Base-by-base conservation (phyloP, 2,329 filamentous ascomycete genomes). In the Hypomyces rosellus region DNA sequence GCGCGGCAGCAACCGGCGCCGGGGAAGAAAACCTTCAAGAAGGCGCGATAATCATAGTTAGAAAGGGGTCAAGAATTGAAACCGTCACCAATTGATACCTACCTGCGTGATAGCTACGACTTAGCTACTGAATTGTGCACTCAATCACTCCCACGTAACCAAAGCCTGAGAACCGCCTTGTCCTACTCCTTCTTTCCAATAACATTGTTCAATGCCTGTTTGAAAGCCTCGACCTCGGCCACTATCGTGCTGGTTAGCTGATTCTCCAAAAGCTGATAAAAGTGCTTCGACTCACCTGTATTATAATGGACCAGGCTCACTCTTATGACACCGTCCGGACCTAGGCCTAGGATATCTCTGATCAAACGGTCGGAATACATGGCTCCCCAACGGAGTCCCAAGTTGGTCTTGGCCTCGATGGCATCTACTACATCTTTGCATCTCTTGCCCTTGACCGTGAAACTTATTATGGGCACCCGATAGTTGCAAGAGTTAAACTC, bases 221-320 rank as follows among this genome's bases (percentile, higher is more conserved):
- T 72, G 49, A 82, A 71, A 8, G 63, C 69, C 42, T 70, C 66
- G 3, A 84, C 70, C 61, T 85, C 82, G 3, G 81, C 76, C 57
- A 80, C 80, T 76, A n/a, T 51, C 22, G 38, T 6, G 22, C 14
- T 22, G 38, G 42, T 57, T 54, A 59, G 58, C 39, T 2, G 13
- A 44, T 11, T 25, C 38, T 44, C 12, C 8, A 46, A 5, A n/a
- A 15, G 14, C 12, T 16, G 18, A 4, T n/a, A 12, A 39, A 22
- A 42, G 30, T 49, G 30, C 12, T 45, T 33, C n/a, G 18, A 74
- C 77, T 72, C 61, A 81, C 78, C 61, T 3, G 82, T 86, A 58
- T 89, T 89, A 61, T 89, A 89, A 65, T 88, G 85, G 49, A 85
- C 76, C 72, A 88, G 74, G 58, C 82, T 86, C n/a, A 88, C 81